phyloP scores from a whole-genome alignment of 2,329 filamentous ascomycete species.

The Aureobasidium sp. region DNA sequence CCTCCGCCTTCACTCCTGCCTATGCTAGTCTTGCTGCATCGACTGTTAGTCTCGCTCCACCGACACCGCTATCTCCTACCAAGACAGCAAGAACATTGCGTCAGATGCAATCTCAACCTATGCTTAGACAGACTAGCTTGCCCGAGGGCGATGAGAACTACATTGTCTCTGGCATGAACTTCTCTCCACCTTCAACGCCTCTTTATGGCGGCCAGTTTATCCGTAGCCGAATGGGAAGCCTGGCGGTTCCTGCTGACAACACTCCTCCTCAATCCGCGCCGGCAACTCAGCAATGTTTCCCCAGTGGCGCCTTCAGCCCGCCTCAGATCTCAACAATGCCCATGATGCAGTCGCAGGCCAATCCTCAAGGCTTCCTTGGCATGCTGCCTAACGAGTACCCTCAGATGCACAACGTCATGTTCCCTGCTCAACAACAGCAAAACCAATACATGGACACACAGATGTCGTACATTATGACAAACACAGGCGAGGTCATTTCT shows the following conservation, averaged over 20 bases:
- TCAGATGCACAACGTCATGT: constrained; percentile 19
- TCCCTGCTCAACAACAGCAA: constrained; percentile 14
- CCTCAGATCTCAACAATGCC: constrained; percentile 16
- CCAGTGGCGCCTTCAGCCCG: constrained; percentile 30
- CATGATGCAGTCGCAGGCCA: constrained; percentile 17
- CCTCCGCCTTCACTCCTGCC: constrained; percentile 31
- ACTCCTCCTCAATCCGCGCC: constrained; percentile 46
- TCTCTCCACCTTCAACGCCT: constrained; percentile 39
- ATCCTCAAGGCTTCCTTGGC: constrained; percentile 15
- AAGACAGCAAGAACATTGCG: constrained; percentile 19
- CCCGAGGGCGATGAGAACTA: constrained; percentile 29
- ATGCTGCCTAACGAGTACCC: constrained; percentile 18
- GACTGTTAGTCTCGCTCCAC: constrained; percentile 38
- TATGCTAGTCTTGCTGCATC: constrained; percentile 23
- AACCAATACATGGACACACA: constrained; percentile 17
- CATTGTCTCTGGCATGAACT: constrained; percentile 24
- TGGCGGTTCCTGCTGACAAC: constrained; percentile 34
- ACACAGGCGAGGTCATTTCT: constrained; percentile 12
- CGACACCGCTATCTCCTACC: constrained; percentile 42
- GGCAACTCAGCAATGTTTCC: constrained; percentile 42
- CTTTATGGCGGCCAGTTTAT: constrained; percentile 26
- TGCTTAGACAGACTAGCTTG: constrained; percentile 33
- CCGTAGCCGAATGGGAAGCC: constrained; percentile 28
- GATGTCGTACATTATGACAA: constrained; percentile 19
- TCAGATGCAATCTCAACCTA: constrained; percentile 21